These are phyloP conservation scores for Annulohypoxylon truncatum DNA, from an alignment of 2,329 filamentous ascomycete species.

Conservation along the genomic window DNA sequence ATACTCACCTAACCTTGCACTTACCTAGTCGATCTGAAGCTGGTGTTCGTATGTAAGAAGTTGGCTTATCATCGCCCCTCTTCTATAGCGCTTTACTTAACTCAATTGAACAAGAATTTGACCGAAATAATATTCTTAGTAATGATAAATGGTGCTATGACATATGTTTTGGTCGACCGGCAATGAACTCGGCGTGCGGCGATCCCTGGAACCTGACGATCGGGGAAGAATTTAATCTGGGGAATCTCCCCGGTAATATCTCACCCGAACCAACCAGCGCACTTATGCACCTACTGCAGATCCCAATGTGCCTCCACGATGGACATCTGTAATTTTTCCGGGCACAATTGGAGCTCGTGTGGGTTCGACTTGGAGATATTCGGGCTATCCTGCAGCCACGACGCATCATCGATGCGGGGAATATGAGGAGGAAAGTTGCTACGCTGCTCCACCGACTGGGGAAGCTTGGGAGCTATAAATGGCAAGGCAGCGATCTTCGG, in stretches of 20 bases:
- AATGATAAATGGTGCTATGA: conserved; percentile 1
- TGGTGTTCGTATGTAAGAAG: not conserved
- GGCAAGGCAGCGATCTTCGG: not conserved
- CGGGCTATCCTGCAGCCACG: conserved; percentile 10
- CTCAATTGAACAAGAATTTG: not conserved
- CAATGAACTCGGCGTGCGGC: not conserved
- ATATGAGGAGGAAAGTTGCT: conserved; percentile 21
- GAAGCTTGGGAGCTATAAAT: conserved; percentile 34
- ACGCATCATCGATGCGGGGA: conserved; percentile 38
- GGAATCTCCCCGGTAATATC: conserved; percentile 23
- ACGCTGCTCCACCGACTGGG: conserved; percentile 13
- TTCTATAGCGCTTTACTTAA: not conserved
- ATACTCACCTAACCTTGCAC: not conserved
- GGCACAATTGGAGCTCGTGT: conserved; percentile 15
- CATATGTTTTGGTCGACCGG: not conserved
- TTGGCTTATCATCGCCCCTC: not conserved
- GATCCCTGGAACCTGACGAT: conserved; percentile 11
- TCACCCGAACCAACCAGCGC: conserved; percentile 13
- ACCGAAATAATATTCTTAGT: not conserved
- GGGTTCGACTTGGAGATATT: conserved; percentile 13
- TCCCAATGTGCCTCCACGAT: conserved; percentile 21
- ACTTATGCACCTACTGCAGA: conserved; percentile 15
- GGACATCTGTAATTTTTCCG: conserved; percentile 2
- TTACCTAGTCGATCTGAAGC: not conserved
- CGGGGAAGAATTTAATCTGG: conserved; percentile 23